phyloP scores from a whole-genome alignment of 1,284 basidiomycete genomes.

The Tylopilus orsonianus region DNA sequence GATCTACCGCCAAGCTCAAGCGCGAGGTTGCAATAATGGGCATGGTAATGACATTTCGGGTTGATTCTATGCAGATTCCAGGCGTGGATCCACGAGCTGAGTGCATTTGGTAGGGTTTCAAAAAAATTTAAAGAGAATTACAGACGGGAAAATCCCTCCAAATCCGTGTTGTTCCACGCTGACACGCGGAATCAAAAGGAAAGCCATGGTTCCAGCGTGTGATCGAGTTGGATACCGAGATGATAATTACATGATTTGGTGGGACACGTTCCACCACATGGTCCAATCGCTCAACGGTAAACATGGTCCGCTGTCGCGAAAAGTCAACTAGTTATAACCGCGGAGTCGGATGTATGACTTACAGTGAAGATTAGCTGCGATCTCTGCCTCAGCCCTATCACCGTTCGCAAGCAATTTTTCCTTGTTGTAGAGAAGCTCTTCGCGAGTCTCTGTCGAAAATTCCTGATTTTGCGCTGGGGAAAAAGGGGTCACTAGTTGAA shows the following conservation, averaged over 20 bases:
- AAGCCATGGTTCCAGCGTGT: slow-evolving; percentile 4
- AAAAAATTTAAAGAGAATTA: not conserved
- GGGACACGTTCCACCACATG: slow-evolving; percentile 10
- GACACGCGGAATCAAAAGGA: not conserved
- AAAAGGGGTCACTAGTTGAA: not conserved
- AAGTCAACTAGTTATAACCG: slow-evolving; percentile 12
- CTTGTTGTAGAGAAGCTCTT: slow-evolving; percentile 99
- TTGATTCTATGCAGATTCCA: not conserved
- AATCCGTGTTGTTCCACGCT: not conserved
- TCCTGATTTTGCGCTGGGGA: slow-evolving; percentile 88
- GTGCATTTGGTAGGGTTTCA: not conserved
- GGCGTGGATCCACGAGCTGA: slow-evolving; percentile 1
- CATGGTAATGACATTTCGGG: not conserved
- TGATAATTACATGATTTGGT: slow-evolving; percentile 27
- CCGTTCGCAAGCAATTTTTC: slow-evolving; percentile 96
- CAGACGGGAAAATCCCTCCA: not conserved
- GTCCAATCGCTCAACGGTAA: slow-evolving; percentile 47
- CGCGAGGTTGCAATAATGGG: not conserved
- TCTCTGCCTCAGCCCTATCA: slow-evolving; percentile 94
- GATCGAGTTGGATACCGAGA: slow-evolving; percentile 8
- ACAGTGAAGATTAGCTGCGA: slow-evolving; percentile 91
- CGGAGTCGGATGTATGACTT: slow-evolving; percentile 30
- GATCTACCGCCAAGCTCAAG: slow-evolving; percentile 1
- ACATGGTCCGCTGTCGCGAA: slow-evolving; percentile 54
- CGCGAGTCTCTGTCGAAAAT: slow-evolving; percentile 96